Percentiles rank a stretch among this genome's conserved stretches.
Evolutionary conservation across 345 rosid species (phyloP).

Genomic region (Nasturtium officinale): DNA sequence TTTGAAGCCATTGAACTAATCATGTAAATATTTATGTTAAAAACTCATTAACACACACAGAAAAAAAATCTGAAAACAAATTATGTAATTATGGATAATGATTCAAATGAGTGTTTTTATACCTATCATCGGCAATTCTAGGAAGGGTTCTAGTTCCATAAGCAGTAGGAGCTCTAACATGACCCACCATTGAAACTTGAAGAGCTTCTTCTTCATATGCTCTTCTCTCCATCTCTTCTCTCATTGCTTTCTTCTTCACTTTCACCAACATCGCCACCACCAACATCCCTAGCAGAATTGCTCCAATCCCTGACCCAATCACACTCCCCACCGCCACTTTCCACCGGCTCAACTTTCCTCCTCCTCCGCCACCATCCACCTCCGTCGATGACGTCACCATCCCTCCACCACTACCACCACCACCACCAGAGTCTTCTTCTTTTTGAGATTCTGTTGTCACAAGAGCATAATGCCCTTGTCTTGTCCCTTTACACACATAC

Average conservation of each 20-base stretch:
- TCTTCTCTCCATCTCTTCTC: constrained; percentile 48
- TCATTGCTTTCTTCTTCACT: constrained; percentile 44
- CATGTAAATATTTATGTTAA: constrained; percentile 6
- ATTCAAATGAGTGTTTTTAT: constrained; percentile 33
- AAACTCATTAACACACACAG: not conserved
- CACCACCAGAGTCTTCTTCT: not conserved
- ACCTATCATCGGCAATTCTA: constrained; percentile 30
- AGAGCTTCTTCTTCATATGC: constrained; percentile 48
- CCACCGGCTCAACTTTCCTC: constrained; percentile 45
- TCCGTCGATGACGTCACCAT: constrained; percentile 36
- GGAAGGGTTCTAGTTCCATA: constrained; percentile 41
- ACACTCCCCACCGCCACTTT: constrained; percentile 47
- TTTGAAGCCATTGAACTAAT: too few species aligned
- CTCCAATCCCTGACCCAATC: constrained; percentile 41
- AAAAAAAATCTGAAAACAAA: not conserved
- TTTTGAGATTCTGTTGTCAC: constrained; percentile 10
- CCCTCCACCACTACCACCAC: not conserved
- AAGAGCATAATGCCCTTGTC: constrained; percentile 44
- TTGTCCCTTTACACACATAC: constrained; percentile 38
- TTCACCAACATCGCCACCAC: constrained; percentile 47
- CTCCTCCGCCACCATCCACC: constrained; percentile 30
- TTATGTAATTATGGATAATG: constrained; percentile 13
- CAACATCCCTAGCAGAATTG: constrained; percentile 36
- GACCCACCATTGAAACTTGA: constrained; percentile 49
- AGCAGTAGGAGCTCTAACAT: constrained; percentile 43